A percentile compares a stretch with the other conserved stretches of the same genome.
Conservation (phyloP, 192 early-diverging fungal species). For the Coemansia sp. region DNA sequence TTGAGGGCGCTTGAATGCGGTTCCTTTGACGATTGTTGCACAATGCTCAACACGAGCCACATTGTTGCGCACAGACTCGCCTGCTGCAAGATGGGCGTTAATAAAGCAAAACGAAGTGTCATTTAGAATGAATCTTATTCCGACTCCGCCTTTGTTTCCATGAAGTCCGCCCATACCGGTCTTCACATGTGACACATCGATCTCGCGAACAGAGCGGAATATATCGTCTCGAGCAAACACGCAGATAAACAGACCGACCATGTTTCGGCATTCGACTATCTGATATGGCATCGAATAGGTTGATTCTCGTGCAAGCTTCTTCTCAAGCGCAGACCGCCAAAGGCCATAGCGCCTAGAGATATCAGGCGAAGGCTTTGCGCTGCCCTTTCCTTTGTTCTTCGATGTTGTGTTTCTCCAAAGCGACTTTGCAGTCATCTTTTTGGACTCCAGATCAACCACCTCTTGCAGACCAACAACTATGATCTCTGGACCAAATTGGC, state of each 20-base stretch:
- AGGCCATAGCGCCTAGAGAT: conserved; percentile 69
- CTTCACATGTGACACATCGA: conserved; percentile 76
- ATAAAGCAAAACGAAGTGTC: conserved; percentile 90
- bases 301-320: conserved; percentile 56
- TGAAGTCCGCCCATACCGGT: conserved; percentile 86
- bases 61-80: conserved; percentile 63
- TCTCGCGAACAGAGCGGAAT: conserved; percentile 56
- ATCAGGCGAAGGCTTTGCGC: conserved; percentile 22
- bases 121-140: conserved; percentile 74
- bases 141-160: conserved; percentile 95
- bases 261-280: conserved; percentile 70
- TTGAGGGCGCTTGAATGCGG: conserved; percentile 26
- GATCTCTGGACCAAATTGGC: conserved; percentile 69
- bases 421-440: conserved; percentile 74
- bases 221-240: conserved; percentile 75
- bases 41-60: conserved; percentile 80
- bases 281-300: conserved; percentile 58
- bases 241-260: conserved; percentile 91
- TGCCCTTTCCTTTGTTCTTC: conserved; percentile 19
- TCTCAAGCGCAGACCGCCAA: conserved; percentile 79
- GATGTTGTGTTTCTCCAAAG: conserved; percentile 45
- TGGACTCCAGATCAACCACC: conserved; percentile 86
- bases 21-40: conserved; percentile 54
- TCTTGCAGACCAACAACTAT: conserved; percentile 94
- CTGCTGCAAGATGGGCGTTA: conserved; percentile 93